Percentiles rank a stretch among this genome's conserved stretches.
Evolutionary conservation across 2,329 filamentous ascomycete genomes (phyloP).

Genomic region (Xylariaceae sp.): DNA sequence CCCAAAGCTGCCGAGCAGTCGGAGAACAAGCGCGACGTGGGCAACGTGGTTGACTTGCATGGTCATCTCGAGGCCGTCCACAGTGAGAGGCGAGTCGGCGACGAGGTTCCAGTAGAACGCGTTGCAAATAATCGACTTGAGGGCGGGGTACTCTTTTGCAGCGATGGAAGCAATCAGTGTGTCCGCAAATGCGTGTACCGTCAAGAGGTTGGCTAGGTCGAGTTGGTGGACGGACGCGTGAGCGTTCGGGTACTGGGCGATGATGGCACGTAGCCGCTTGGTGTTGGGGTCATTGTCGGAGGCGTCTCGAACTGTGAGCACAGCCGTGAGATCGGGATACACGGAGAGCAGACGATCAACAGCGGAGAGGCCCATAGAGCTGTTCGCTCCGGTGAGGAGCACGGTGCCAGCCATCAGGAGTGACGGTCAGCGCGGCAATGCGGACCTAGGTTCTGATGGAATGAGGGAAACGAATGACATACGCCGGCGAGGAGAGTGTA

Average conservation of each 20-base stretch:
- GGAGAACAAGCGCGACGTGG: conserved; percentile 29
- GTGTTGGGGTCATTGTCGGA: conserved; percentile 10
- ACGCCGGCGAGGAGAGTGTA: no score
- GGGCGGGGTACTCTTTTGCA: conserved; percentile 22
- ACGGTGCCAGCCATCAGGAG: no score
- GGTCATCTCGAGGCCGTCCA: conserved; percentile 35
- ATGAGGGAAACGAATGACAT: no score
- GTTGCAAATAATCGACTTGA: conserved; percentile 37
- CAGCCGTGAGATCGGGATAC: conserved; percentile 5
- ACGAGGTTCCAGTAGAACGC: conserved; percentile 36
- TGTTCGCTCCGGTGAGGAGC: conserved; percentile 19
- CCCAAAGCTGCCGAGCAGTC: conserved; percentile 55
- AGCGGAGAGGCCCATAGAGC: conserved; percentile 14
- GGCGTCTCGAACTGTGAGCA: conserved; percentile 11
- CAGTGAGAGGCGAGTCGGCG: conserved; percentile 27
- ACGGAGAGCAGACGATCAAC: conserved; percentile 11
- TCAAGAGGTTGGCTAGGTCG: conserved; percentile 30
- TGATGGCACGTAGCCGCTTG: conserved; percentile 6
- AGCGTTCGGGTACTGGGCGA: conserved; percentile 32
- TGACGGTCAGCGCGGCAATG: no score
- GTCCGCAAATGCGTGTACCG: conserved; percentile 31
- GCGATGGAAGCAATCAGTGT: conserved; percentile 24
- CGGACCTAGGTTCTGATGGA: no score
- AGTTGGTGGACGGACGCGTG: conserved; percentile 28
- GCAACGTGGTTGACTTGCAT: conserved; percentile 38